Conservation (phyloP, 441 rosid genomes). For the Corymbia calophylla region DNA sequence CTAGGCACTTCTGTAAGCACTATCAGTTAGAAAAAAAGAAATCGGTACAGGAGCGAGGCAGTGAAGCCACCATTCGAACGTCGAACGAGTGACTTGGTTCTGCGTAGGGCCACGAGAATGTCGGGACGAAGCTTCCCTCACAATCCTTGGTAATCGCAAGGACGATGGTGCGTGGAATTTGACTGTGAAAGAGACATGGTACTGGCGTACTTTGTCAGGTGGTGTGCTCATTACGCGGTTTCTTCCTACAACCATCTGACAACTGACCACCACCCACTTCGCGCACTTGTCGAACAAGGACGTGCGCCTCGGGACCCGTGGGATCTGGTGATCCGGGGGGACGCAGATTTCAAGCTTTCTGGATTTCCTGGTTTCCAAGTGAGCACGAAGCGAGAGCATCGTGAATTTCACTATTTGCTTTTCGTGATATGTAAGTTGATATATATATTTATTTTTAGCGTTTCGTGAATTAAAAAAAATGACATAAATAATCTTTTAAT, state of each 20-base stretch:
- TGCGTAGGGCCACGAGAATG: neutral
- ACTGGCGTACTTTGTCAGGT: neutral
- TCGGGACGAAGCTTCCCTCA: neutral
- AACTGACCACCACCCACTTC: neutral
- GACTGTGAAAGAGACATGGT: neutral
- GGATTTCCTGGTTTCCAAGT: neutral
- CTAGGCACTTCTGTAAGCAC: neutral
- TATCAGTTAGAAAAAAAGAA: neutral
- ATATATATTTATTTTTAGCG: neutral
- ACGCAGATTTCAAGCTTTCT: neutral
- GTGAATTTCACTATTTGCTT: neutral
- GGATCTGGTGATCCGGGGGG: neutral
- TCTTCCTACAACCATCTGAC: neutral
- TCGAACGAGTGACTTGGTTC: neutral
- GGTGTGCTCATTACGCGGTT: neutral
- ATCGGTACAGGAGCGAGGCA: neutral
- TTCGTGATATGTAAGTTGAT: neutral
- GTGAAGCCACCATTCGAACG: neutral
- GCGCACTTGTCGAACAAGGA: neutral
- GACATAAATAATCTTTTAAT: fast-evolving
- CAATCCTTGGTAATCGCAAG: fast-evolving
- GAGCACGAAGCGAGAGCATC: neutral
- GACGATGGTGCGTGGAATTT: neutral
- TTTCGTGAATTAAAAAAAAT: neutral
- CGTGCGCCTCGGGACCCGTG: neutral